phyloP scores from a whole-genome alignment of 2,329 filamentous ascomycete species.

The Beauveria caledonica region DNA sequence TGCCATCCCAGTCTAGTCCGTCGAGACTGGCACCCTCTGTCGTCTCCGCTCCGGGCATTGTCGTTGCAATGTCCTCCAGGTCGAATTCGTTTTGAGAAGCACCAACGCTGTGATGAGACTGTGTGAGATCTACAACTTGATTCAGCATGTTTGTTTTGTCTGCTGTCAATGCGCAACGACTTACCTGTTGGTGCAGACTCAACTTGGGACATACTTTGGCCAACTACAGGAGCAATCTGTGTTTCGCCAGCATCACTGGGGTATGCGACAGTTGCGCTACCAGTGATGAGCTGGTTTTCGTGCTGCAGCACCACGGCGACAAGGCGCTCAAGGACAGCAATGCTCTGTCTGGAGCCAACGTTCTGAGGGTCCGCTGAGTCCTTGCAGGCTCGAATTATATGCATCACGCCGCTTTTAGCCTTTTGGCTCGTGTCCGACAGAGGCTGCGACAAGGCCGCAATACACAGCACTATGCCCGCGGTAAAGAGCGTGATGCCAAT shows the following conservation, averaged over 20 bases:
- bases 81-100: neutral
- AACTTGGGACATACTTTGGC: neutral
- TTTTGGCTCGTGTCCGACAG: conserved; percentile 2
- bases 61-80: neutral
- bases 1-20: conserved; percentile 6
- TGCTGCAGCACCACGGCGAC: conserved; percentile 7
- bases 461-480: conserved; percentile 10
- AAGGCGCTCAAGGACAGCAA: conserved; percentile 10
- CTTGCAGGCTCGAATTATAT: conserved; percentile 8
- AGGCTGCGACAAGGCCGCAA: conserved; percentile 5
- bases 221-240: neutral
- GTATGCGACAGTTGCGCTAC: neutral
- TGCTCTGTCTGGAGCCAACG: conserved; percentile 5
- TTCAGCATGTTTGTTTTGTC: neutral
- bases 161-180: neutral
- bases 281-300: conserved; percentile 11
- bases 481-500: conserved; percentile 12
- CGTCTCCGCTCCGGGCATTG: neutral
- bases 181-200: neutral
- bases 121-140: neutral
- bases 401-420: conserved; percentile 11
- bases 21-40: neutral
- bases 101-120: no score
- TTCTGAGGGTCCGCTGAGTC: neutral
- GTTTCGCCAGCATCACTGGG: neutral